phyloP scores from a whole-genome alignment of 352 stramenopile genomes.

The Thalassiosira mediterranea region DNA sequence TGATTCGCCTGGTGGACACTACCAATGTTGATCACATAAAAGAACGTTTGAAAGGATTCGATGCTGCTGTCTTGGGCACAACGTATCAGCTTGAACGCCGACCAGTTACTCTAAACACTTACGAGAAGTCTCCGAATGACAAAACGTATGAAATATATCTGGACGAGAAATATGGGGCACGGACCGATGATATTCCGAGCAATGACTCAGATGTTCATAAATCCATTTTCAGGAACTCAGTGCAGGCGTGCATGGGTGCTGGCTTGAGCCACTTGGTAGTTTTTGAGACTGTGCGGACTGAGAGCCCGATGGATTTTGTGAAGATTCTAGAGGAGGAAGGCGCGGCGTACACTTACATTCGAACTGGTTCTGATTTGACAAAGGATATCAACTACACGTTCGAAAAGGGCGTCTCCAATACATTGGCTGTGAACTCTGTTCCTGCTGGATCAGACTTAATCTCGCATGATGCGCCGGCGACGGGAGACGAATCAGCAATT shows the following conservation, averaged over 20 bases:
- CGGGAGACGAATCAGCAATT: constrained; percentile 19
- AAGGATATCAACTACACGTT: constrained; percentile 68
- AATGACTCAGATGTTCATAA: constrained; percentile 55
- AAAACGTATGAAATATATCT: constrained; percentile 81
- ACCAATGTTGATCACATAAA: constrained; percentile 56
- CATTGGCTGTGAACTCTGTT: constrained; percentile 21
- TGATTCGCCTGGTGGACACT: constrained; percentile 68
- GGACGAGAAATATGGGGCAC: constrained; percentile 46
- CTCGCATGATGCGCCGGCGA: not conserved
- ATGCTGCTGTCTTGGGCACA: constrained; percentile 68
- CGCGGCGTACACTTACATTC: constrained; percentile 74
- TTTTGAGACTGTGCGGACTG: constrained; percentile 58
- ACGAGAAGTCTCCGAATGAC: constrained; percentile 72
- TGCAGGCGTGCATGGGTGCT: constrained; percentile 59
- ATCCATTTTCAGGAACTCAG: constrained; percentile 57
- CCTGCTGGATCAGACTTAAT: constrained; percentile 13
- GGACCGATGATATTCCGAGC: constrained; percentile 19
- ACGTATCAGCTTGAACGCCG: constrained; percentile 61
- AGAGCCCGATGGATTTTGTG: constrained; percentile 49
- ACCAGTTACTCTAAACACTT: constrained; percentile 63
- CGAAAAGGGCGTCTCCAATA: constrained; percentile 64
- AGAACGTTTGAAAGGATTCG: constrained; percentile 60
- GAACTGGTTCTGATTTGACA: constrained; percentile 41
- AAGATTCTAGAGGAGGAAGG: constrained; percentile 56
- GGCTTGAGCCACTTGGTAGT: constrained; percentile 65